Evolutionary conservation across 768 basidiomycete genomes (phyloP).

Genomic region (Hygrocybe coccinea): DNA sequence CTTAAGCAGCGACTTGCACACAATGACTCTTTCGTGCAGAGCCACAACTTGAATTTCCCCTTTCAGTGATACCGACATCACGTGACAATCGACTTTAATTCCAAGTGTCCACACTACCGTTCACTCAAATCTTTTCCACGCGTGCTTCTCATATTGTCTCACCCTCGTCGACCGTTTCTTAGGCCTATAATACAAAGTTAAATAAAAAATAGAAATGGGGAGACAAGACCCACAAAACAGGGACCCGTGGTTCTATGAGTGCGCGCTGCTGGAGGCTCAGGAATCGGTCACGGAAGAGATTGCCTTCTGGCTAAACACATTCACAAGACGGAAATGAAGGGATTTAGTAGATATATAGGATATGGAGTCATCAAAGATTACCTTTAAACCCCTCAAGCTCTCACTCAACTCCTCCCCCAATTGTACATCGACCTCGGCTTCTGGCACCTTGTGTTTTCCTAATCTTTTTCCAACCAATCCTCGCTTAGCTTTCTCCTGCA

Average conservation of each 20-base stretch:
- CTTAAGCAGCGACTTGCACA: background rate
- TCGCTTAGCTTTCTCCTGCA: constrained; percentile 47
- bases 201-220: background rate
- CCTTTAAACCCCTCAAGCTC: constrained; percentile 78
- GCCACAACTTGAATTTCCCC: no score
- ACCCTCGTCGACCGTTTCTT: constrained; percentile 47
- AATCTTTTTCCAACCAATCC: constrained; percentile 72
- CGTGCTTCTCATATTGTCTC: constrained; percentile 73
- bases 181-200: constrained; percentile 34
- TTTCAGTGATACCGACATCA: no score
- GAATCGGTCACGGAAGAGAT: constrained; percentile 86
- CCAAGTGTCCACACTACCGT: no score
- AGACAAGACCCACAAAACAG: constrained; percentile 54
- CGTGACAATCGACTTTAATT: no score
- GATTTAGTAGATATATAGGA: constrained; percentile 1
- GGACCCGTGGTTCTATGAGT: constrained; percentile 80
- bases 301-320: constrained; percentile 75
- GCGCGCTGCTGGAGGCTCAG: constrained; percentile 83
- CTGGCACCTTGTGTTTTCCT: constrained; percentile 75
- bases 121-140: constrained; percentile 69
- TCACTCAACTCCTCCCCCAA: constrained; percentile 87
- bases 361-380: constrained; percentile 29
- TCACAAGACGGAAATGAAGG: no score
- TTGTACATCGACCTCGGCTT: constrained; percentile 73
- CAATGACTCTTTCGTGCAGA: no score